A percentile compares a stretch with the other conserved stretches of the same genome.
These are phyloP conservation scores for Podospora bellae-mahoneyi DNA, from an alignment of 495 filamentous ascomycete genomes.

Conservation along the genomic window DNA sequence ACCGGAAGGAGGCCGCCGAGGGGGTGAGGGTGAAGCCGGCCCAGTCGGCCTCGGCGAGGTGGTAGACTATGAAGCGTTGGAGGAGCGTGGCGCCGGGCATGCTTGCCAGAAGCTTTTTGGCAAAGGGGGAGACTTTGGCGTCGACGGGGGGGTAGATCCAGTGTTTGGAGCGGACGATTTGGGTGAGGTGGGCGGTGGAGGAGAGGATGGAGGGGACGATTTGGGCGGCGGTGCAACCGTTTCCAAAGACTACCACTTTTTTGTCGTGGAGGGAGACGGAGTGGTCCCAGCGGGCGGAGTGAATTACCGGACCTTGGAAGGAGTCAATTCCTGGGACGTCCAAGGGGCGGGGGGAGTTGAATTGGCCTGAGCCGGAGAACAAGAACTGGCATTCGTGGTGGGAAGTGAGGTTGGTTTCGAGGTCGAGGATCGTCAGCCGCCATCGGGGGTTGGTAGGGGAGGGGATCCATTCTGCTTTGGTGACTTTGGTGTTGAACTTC, in stretches of 20 bases:
- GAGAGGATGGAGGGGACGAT: constrained; percentile 39
- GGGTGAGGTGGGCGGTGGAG: constrained; percentile 32
- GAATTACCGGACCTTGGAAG: constrained; percentile 55
- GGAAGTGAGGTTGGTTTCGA: neutral
- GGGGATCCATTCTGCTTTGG: constrained; percentile 57
- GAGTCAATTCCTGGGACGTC: constrained; percentile 52
- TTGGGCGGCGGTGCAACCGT: constrained; percentile 55
- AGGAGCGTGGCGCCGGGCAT: constrained; percentile 30
- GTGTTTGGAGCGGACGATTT: constrained; percentile 34
- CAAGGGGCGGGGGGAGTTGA: constrained; percentile 35
- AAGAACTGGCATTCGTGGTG: constrained; percentile 39
- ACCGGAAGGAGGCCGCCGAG: constrained; percentile 15
- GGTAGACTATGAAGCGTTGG: constrained; percentile 31
- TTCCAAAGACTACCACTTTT: constrained; percentile 58
- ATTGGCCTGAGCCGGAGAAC: constrained; percentile 51
- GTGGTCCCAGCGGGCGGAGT: constrained; percentile 57
- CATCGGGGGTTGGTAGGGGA: constrained; percentile 37
- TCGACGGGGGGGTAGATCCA: constrained; percentile 40
- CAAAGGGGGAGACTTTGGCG: constrained; percentile 13
- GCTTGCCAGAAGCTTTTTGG: constrained; percentile 18
- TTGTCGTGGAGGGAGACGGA: constrained; percentile 47
- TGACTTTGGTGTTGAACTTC: constrained; percentile 56
- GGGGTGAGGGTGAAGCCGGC: constrained; percentile 28
- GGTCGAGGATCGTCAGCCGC: constrained; percentile 12
- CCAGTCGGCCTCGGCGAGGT: constrained; percentile 25